These are phyloP conservation scores for Mortierella sp. DNA, from an alignment of 371 early-diverging fungal genomes.

Conservation along the genomic window DNA sequence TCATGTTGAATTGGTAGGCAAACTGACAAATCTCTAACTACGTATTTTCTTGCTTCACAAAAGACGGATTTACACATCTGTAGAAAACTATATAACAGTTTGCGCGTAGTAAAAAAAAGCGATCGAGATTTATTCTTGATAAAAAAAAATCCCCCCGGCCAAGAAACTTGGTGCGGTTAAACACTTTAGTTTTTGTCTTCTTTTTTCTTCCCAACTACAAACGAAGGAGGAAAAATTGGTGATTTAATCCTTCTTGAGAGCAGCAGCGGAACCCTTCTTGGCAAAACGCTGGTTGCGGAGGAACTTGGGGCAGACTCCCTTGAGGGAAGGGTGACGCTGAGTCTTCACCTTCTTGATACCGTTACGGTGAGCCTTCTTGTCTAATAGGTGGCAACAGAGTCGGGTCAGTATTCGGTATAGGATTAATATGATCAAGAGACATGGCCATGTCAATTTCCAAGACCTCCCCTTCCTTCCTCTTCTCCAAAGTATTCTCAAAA, in stretches of 20 bases:
- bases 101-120: conserved; percentile 6
- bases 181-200: conserved; percentile 15
- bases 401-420: neutral
- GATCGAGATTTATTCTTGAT: neutral
- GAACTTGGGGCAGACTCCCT: conserved; percentile 98
- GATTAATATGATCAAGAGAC: neutral
- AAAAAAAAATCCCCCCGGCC: conserved; percentile 10
- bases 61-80: no score
- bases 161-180: conserved; percentile 5
- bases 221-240: neutral
- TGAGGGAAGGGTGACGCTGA: conserved; percentile 89
- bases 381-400: conserved; percentile 41
- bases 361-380: conserved; percentile 99
- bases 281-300: conserved; percentile 98
- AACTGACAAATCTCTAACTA: no score
- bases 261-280: conserved; percentile 77
- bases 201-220: conserved; percentile 25
- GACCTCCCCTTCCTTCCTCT: no score
- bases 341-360: conserved; percentile 96
- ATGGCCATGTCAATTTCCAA: no score
- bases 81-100: neutral
- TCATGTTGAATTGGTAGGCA: no score
- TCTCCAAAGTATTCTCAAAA: no score
- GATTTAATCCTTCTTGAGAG: conserved; percentile 57
- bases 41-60: no score